Percentiles rank a stretch among this genome's conserved stretches.
Conservation (phyloP, 305 asterid genomes). For the Fraxinus latifolia region DNA sequence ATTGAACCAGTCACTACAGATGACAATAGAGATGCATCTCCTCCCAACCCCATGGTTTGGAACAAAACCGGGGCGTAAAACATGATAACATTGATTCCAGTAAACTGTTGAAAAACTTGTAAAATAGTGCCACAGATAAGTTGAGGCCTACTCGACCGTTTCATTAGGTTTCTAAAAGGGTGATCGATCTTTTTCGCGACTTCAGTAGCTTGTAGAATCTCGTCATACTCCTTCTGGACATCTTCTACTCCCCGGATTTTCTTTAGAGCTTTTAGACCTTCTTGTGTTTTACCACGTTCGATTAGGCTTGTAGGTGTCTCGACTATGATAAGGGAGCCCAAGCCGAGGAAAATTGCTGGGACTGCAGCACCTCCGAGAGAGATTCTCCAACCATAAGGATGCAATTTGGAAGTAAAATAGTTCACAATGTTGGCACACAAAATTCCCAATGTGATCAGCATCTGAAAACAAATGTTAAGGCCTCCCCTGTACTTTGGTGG, state of each 20-base stretch:
- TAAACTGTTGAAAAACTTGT: conserved; percentile 42
- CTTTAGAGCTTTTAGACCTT: conserved; percentile 25
- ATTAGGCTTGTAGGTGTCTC: conserved; percentile 38
- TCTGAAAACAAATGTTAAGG: conserved; percentile 30
- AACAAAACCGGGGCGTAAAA: conserved; percentile 62
- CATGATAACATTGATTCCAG: conserved; percentile 58
- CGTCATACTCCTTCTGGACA: conserved; percentile 29
- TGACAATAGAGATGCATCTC: conserved; percentile 37
- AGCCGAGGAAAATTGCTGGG: conserved; percentile 36
- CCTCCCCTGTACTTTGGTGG: conserved; percentile 34
- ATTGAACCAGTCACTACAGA: conserved; percentile 36
- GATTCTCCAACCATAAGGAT: conserved; percentile 32
- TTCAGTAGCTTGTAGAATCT: conserved; percentile 20
- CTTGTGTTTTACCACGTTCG: conserved; percentile 32
- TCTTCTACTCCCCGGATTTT: conserved; percentile 27
- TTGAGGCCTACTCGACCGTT: conserved; percentile 35
- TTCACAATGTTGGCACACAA: conserved; percentile 26
- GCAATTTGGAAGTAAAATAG: conserved; percentile 18
- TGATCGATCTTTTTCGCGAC: conserved; percentile 14
- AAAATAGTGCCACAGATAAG: conserved; percentile 30
- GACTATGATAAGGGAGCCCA: conserved; percentile 33
- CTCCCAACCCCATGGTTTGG: conserved; percentile 46
- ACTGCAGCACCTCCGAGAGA: conserved; percentile 35
- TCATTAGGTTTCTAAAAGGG: conserved; percentile 29
- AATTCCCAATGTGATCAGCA: conserved; percentile 32